A percentile compares a stretch with the other conserved stretches of the same genome.
These are phyloP conservation scores for Albifimbria verrucaria DNA, from an alignment of 2,329 filamentous ascomycete species.

Conservation along the genomic window DNA sequence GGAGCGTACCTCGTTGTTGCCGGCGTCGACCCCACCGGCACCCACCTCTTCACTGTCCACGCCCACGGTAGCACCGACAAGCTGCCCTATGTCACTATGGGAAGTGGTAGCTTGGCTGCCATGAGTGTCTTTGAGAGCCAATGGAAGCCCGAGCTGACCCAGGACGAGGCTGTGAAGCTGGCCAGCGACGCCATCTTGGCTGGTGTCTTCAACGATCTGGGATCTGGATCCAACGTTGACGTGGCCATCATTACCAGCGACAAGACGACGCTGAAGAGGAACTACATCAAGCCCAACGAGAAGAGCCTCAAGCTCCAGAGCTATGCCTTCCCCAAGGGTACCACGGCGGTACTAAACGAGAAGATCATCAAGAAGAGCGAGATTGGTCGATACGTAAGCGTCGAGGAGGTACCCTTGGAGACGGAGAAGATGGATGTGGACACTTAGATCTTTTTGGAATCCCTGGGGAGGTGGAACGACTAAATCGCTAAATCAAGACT, in stretches of 20 bases:
- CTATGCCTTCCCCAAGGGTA: conserved; percentile 86
- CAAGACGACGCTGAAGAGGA: conserved; percentile 90
- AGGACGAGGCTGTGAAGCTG: conserved; percentile 79
- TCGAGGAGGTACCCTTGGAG: conserved; percentile 76
- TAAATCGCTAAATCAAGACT: conserved; percentile 15
- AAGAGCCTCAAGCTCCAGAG: conserved; percentile 87
- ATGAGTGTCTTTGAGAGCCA: conserved; percentile 98
- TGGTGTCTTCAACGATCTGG: conserved; percentile 98
- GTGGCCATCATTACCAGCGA: conserved; percentile 93
- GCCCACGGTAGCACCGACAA: conserved; percentile 98
- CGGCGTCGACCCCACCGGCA: conserved; percentile 91
- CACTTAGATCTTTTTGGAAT: conserved; percentile 34
- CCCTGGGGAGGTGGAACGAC: conserved; percentile 5
- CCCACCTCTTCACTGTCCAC: conserved; percentile 95
- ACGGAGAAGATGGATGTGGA: conserved; percentile 70
- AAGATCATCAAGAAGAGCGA: conserved; percentile 94
- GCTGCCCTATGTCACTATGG: conserved; percentile 99
- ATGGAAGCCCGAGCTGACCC: conserved; percentile 78
- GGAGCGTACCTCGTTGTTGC: conserved; percentile 97
- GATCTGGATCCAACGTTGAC: conserved; percentile 95
- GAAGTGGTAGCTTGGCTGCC: conserved; percentile 88
- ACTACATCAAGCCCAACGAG: conserved; percentile 91
- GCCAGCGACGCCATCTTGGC: conserved; percentile 86
- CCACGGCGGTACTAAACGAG: conserved; percentile 94
- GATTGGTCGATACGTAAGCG: conserved; percentile 88